Base-by-base conservation (phyloP, 1,284 basidiomycete genomes). In the Irpex lacteus region DNA sequence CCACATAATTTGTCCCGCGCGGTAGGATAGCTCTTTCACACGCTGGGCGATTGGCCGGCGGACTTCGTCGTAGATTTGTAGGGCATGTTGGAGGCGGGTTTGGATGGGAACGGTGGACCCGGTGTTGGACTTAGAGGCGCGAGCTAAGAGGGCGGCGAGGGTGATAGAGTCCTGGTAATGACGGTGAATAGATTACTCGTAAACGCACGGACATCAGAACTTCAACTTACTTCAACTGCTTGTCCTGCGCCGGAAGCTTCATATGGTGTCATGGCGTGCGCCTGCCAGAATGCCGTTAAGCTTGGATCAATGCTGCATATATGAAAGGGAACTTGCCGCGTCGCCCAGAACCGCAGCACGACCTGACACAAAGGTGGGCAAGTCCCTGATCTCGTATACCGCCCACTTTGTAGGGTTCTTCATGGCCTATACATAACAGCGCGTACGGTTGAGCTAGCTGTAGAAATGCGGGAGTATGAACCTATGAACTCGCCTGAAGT, bases 261-360 rank as follows among this genome's bases (percentile, higher is more conserved):
- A 4, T 26, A 26, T 26, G 26, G 26, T 26, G 26, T 26, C 26
- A 26, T 26, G 3, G 26, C 26, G 26, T 26, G 26, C 26, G 26
- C 26, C 26, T 26, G 2, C 26, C 26, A 26, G 26, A 26, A 26
- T 26, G 26, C 26, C 26, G 4, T 3, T 26, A 26, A 26, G 26
- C 26, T 26, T 26, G 26, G 4, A 26, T 26, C 0, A 26, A 26
- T 26, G 26, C 3, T 3, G 4, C 0, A 26, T 26, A 26, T 3
- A 26, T 26, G 3, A 3, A 26, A 3, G 26, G 2, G 26, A 3
- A 26, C 74, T 58, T 59, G 77, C 77, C 72, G 85, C 82, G 69
- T 86, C 85, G 1, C 85, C 85, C 3, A 86, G 54, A 9, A 86
- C 72, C 0, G 75, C 82, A 4, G 83, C 81, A 3, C 78, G 72